phyloP scores from a whole-genome alignment of 371 early-diverging fungal genomes.

The Syncephalastrum sp. region DNA sequence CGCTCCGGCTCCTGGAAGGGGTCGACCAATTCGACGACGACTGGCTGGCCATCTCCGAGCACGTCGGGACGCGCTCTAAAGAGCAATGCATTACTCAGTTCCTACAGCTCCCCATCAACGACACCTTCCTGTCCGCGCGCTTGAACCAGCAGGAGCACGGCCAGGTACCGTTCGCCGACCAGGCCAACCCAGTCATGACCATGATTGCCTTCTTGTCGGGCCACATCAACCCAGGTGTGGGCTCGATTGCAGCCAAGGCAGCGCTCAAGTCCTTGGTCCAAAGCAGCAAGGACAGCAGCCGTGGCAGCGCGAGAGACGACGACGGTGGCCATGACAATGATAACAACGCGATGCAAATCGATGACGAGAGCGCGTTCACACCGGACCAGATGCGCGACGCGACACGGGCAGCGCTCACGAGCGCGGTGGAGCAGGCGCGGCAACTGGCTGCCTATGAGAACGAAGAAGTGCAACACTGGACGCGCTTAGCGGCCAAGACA shows the following conservation, averaged over 20 bases:
- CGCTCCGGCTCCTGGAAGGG: conserved; percentile 90
- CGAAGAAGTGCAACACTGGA: conserved; percentile 77
- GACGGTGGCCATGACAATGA: conserved; percentile 6
- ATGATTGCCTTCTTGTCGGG: conserved; percentile 42
- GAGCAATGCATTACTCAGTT: conserved; percentile 97
- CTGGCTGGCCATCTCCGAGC: conserved; percentile 94
- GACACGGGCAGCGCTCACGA: conserved; percentile 54
- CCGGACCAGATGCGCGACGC: conserved; percentile 47
- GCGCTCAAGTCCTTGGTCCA: conserved; percentile 29
- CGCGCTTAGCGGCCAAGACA: conserved; percentile 76
- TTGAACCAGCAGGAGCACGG: conserved; percentile 27
- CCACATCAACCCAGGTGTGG: conserved; percentile 47
- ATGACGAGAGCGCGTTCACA: conserved; percentile 26
- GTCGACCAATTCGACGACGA: conserved; percentile 96
- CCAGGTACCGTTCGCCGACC: conserved; percentile 38
- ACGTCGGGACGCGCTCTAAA: conserved; percentile 90
- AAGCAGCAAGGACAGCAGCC: background rate
- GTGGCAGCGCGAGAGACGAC: background rate
- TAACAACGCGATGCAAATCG: conserved; percentile 25
- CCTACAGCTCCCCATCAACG: conserved; percentile 91
- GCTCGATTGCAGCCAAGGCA: conserved; percentile 45
- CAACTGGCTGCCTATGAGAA: conserved; percentile 74
- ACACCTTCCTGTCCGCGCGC: conserved; percentile 31
- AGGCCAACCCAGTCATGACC: conserved; percentile 47
- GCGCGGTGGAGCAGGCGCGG: conserved; percentile 61